Percentiles rank a stretch among this genome's conserved stretches.
These are phyloP conservation scores for Cryptococcus maquisensis DNA, from an alignment of 1,284 basidiomycete genomes.

Conservation along the genomic window DNA sequence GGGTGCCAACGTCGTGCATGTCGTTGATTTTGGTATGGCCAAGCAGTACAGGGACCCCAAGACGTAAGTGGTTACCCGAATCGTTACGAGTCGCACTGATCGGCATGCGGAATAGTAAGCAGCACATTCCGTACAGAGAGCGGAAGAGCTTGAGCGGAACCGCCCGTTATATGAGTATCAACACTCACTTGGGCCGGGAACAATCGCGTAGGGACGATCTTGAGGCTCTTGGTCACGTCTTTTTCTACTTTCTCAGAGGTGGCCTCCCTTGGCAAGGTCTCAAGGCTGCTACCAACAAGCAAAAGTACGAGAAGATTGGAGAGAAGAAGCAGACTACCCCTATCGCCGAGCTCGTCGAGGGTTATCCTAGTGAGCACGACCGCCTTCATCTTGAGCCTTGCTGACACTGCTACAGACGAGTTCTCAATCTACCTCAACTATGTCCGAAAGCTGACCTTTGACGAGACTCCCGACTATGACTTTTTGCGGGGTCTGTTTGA, in stretches of 20 bases:
- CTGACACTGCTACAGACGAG: conserved; percentile 56
- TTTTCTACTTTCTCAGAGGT: conserved; percentile 95
- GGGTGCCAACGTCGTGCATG: conserved; percentile 75
- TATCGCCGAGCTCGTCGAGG: conserved; percentile 89
- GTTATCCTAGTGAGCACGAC: conserved; percentile 71
- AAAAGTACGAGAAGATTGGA: conserved; percentile 98
- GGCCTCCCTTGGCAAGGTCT: conserved; percentile 94
- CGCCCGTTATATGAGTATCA: conserved; percentile 95
- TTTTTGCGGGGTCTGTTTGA: conserved; percentile 87
- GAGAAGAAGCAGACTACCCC: conserved; percentile 98
- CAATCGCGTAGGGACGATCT: conserved; percentile 92
- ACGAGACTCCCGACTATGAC: conserved; percentile 94
- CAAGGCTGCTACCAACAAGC: conserved; percentile 95
- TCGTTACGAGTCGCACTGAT: neutral
- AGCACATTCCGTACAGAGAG: conserved; percentile 94
- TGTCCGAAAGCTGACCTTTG: conserved; percentile 90
- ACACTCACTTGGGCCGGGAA: conserved; percentile 91
- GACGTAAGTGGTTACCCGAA: conserved; percentile 51
- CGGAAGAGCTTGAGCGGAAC: conserved; percentile 85
- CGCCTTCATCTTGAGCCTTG: conserved; percentile 24
- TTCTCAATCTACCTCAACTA: conserved; percentile 98
- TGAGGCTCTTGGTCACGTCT: conserved; percentile 91
- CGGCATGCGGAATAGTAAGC: conserved; percentile 57
- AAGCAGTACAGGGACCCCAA: conserved; percentile 97
- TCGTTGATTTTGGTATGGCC: conserved; percentile 94